Percentiles rank a stretch among this genome's conserved stretches.
phyloP scores from a whole-genome alignment of 495 filamentous ascomycete species.

The Aspergillus affinis region DNA sequence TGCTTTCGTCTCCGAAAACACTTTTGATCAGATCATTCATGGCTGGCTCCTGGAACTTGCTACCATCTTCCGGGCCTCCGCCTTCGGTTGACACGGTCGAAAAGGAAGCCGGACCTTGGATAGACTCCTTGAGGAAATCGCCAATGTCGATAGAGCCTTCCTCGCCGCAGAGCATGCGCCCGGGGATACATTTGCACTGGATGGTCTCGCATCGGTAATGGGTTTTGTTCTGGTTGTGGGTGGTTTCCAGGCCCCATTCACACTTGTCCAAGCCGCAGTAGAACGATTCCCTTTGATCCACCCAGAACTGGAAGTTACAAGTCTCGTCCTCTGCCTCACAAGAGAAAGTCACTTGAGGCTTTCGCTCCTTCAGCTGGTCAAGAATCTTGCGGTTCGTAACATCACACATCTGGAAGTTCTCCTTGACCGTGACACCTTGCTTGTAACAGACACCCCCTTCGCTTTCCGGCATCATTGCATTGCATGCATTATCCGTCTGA shows the following conservation, averaged over 20 bases:
- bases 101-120: conserved; percentile 85
- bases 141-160: conserved; percentile 87
- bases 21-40: conserved; percentile 86
- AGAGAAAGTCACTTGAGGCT: conserved; percentile 90
- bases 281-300: conserved; percentile 90
- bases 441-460: conserved; percentile 87
- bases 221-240: conserved; percentile 74
- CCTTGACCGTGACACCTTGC: conserved; percentile 82
- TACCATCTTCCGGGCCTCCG: conserved; percentile 59
- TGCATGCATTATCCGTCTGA: conserved; percentile 74
- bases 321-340: conserved; percentile 71
- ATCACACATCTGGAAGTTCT: conserved; percentile 97
- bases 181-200: conserved; percentile 82
- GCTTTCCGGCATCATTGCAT: conserved; percentile 76
- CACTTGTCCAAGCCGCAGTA: conserved; percentile 89
- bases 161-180: conserved; percentile 90
- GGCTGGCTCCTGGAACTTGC: conserved; percentile 82
- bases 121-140: conserved; percentile 76
- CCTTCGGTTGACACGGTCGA: conserved; percentile 63
- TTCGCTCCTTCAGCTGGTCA: conserved; percentile 75
- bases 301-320: conserved; percentile 98
- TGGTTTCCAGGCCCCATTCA: conserved; percentile 64
- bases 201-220: conserved; percentile 81
- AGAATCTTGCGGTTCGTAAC: conserved; percentile 94
- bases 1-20: conserved; percentile 89